A percentile compares a stretch with the other conserved stretches of the same genome.
These are phyloP conservation scores for Kodamaea sp. DNA, from an alignment of 1,139 yeast genomes.

Conservation along the genomic window DNA sequence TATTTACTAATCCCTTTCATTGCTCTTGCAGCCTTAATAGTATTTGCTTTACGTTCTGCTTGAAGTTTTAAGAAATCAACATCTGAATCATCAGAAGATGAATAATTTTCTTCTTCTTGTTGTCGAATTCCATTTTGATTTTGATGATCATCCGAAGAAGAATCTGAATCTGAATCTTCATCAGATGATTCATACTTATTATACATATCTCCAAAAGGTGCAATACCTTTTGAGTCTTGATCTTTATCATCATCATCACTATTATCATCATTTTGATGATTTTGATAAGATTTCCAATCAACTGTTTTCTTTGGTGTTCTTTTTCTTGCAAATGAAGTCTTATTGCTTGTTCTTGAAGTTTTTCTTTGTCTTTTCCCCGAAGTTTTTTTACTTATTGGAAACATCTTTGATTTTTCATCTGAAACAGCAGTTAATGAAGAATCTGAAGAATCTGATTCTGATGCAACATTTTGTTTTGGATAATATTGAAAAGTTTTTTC, in stretches of 20 bases:
- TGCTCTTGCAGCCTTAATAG: slow-evolving; percentile 49
- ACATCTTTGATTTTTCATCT: slow-evolving; percentile 22
- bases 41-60: slow-evolving; percentile 58
- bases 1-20: slow-evolving; percentile 28
- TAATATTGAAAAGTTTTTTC: slow-evolving; percentile 12
- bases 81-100: slow-evolving; percentile 61
- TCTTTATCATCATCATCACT: slow-evolving; percentile 19
- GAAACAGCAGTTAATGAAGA: slow-evolving; percentile 43
- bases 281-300: slow-evolving; percentile 13
- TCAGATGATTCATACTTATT: slow-evolving; percentile 17
- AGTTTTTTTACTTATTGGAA: slow-evolving; percentile 4
- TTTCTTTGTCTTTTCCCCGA: slow-evolving; percentile 10
- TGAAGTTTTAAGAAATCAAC: slow-evolving; percentile 70
- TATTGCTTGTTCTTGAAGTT: slow-evolving; percentile 6
- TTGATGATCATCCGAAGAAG: slow-evolving; percentile 16
- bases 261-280: slow-evolving; percentile 7
- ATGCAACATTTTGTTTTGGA: slow-evolving; percentile 2
- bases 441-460: slow-evolving; percentile 18
- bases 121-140: neutral
- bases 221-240: slow-evolving; percentile 14
- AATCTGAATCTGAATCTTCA: slow-evolving; percentile 14
- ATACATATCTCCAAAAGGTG: too few species aligned
- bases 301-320: slow-evolving; percentile 27
- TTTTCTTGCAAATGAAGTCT: slow-evolving; percentile 16
- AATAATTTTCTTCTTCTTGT: slow-evolving; percentile 23